Conservation (phyloP, 179 eudicot genomes). For the Beta macrorhiza region DNA sequence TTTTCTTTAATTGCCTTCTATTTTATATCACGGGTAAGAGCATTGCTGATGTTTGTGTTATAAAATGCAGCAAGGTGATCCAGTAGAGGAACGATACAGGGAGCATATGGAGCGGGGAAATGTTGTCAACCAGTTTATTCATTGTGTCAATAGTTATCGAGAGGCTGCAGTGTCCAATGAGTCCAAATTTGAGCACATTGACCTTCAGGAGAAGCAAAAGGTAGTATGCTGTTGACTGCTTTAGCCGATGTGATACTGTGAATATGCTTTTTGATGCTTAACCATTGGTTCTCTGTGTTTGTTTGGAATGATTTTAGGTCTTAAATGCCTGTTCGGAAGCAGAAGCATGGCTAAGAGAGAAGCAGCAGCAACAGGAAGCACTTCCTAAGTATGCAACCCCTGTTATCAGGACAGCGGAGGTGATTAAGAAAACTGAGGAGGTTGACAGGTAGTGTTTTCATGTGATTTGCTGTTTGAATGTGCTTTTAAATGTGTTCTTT, state of each 20-base stretch:
- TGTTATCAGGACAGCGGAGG: conserved; percentile 60
- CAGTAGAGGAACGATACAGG: conserved; percentile 81
- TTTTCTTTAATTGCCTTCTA: background rate
- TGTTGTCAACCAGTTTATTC: conserved; percentile 47
- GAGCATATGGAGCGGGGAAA: conserved; percentile 66
- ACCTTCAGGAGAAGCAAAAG: conserved; percentile 71
- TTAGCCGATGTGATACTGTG: background rate
- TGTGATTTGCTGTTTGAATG: background rate
- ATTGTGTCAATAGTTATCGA: conserved; percentile 61
- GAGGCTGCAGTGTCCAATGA: conserved; percentile 72
- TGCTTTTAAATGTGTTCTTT: too few species aligned
- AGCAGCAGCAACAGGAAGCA: conserved; percentile 63
- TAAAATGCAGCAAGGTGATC: conserved; percentile 73
- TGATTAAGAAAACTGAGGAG: conserved; percentile 67
- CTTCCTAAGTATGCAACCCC: conserved; percentile 74
- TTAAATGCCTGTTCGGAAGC: conserved; percentile 64
- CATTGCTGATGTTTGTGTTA: background rate
- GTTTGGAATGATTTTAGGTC: conserved; percentile 45
- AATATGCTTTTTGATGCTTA: background rate
- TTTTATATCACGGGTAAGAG: background rate
- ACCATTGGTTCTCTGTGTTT: background rate
- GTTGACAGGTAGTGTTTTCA: conserved; percentile 57
- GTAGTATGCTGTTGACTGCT: conserved; percentile 27
- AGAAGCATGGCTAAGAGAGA: conserved; percentile 86
- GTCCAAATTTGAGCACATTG: conserved; percentile 86